Conservation (phyloP, 768 basidiomycete genomes). For the Saitozyma sp. region DNA sequence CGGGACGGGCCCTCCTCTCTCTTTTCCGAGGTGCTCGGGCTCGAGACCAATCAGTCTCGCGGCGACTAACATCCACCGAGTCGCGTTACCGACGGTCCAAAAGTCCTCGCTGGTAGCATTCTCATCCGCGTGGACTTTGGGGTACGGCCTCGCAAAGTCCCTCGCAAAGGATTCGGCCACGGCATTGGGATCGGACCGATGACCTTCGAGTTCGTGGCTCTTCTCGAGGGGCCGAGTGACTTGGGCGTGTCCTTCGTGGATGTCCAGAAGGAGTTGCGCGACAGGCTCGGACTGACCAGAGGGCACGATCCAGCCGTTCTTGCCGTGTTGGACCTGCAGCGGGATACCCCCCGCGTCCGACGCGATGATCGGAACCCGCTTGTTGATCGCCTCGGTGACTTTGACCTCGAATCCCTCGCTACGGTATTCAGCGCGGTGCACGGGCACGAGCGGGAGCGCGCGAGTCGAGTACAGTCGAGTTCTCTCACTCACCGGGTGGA, state of each 20-base stretch:
- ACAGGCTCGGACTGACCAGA: slow-evolving; percentile 74
- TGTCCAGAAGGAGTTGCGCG: slow-evolving; percentile 71
- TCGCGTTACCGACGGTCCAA: slow-evolving; percentile 51
- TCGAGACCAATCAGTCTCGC: slow-evolving; percentile 24
- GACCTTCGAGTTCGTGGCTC: slow-evolving; percentile 10
- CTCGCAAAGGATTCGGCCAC: slow-evolving; percentile 43
- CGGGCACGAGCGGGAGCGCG: neutral
- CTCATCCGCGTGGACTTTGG: slow-evolving; percentile 34
- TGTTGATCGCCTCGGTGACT: slow-evolving; percentile 72
- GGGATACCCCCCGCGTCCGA: slow-evolving; percentile 89
- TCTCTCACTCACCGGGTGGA: slow-evolving; percentile 62
- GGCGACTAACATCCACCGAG: slow-evolving; percentile 45
- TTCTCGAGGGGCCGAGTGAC: slow-evolving; percentile 19
- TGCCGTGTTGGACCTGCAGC: slow-evolving; percentile 81
- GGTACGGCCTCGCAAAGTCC: slow-evolving; percentile 31
- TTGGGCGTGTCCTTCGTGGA: slow-evolving; percentile 67
- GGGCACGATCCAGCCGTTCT: slow-evolving; percentile 80
- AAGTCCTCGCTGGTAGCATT: slow-evolving; percentile 46
- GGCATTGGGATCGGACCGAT: slow-evolving; percentile 38
- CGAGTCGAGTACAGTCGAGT: neutral
- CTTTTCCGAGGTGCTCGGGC: neutral
- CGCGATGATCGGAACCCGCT: slow-evolving; percentile 82
- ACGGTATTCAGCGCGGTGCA: neutral
- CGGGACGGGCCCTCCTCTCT: slow-evolving; percentile 3
- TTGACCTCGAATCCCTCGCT: slow-evolving; percentile 95